A percentile compares a stretch with the other conserved stretches of the same genome.
These are phyloP conservation scores for Boletus speciosus DNA, from an alignment of 768 basidiomycete genomes.

Conservation along the genomic window DNA sequence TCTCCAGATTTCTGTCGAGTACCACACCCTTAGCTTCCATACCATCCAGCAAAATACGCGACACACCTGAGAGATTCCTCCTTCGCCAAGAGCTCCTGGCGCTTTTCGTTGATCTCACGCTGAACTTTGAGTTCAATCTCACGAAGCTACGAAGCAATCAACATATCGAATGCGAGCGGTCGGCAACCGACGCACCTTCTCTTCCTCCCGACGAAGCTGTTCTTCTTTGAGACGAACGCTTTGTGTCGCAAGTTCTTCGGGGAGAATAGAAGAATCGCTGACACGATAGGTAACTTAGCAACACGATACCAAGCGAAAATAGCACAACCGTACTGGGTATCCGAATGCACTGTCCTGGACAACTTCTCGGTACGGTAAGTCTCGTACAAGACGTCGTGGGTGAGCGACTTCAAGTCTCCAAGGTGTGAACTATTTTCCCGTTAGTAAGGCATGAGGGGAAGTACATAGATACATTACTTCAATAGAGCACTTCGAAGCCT, in stretches of 20 bases:
- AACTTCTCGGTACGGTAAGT: constrained; percentile 98
- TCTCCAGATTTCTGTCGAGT: constrained; percentile 72
- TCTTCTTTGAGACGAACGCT: constrained; percentile 98
- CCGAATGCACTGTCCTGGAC: constrained; percentile 81
- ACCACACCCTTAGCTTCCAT: not conserved
- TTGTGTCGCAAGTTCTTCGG: constrained; percentile 96
- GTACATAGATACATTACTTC: constrained; percentile 49
- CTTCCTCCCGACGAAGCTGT: constrained; percentile 94
- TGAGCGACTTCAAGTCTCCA: constrained; percentile 90
- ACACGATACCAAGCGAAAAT: constrained; percentile 2
- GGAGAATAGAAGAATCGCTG: constrained; percentile 86
- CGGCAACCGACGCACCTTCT: constrained; percentile 57
- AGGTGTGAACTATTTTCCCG: constrained; percentile 71
- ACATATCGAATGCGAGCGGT: constrained; percentile 1
- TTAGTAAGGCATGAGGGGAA: constrained; percentile 8
- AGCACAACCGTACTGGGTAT: constrained; percentile 53
- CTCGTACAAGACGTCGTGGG: constrained; percentile 92
- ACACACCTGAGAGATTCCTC: constrained; percentile 86
- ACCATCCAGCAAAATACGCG: not conserved
- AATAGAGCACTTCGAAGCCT: constrained; percentile 87
- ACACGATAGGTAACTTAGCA: constrained; percentile 22
- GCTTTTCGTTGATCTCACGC: constrained; percentile 95
- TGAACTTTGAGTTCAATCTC: constrained; percentile 98
- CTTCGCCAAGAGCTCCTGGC: constrained; percentile 94
- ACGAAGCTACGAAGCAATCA: constrained; percentile 57